Conservation (phyloP, 2,329 filamentous ascomycete genomes). For the Penicillium polonicum region DNA sequence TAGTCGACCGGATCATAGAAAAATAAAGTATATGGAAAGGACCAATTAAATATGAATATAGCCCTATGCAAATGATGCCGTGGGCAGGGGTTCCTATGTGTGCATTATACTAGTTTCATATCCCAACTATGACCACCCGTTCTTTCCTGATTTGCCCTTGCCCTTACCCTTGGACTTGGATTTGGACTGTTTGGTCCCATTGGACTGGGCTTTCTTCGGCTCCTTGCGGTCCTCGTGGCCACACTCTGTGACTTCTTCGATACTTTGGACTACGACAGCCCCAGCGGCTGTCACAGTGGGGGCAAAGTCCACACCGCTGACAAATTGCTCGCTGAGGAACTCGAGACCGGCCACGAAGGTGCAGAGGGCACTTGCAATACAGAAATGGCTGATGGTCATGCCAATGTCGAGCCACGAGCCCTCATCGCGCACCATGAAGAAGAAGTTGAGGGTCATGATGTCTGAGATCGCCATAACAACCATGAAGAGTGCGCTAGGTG, state of each 20-base stretch:
- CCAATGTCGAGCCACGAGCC: slow-evolving; percentile 97
- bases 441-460: slow-evolving; percentile 90
- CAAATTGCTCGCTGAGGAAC: slow-evolving; percentile 77
- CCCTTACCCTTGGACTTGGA: slow-evolving; percentile 11
- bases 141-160: slow-evolving; percentile 7
- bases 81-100: neutral
- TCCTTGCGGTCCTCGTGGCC: slow-evolving; percentile 17
- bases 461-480: slow-evolving; percentile 89
- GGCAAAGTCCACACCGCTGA: slow-evolving; percentile 69
- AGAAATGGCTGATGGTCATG: slow-evolving; percentile 92
- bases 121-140: slow-evolving; percentile 1
- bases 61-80: neutral
- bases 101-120: neutral
- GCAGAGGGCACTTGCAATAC: slow-evolving; percentile 83
- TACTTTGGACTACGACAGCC: slow-evolving; percentile 20
- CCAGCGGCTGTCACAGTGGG: slow-evolving; percentile 14
- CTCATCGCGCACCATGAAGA: slow-evolving; percentile 95
- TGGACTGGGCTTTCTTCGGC: slow-evolving; percentile 1
- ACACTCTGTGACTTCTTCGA: slow-evolving; percentile 22
- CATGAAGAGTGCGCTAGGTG: slow-evolving; percentile 90
- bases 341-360: slow-evolving; percentile 89
- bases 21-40: neutral
- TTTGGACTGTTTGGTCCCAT: neutral
- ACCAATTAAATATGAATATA: neutral
- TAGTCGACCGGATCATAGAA: neutral